Evolutionary conservation across 2,329 filamentous ascomycete species (phyloP), one percentile per base, ranked within the genome.

Genomic region (Eurotiales sp.): DNA sequence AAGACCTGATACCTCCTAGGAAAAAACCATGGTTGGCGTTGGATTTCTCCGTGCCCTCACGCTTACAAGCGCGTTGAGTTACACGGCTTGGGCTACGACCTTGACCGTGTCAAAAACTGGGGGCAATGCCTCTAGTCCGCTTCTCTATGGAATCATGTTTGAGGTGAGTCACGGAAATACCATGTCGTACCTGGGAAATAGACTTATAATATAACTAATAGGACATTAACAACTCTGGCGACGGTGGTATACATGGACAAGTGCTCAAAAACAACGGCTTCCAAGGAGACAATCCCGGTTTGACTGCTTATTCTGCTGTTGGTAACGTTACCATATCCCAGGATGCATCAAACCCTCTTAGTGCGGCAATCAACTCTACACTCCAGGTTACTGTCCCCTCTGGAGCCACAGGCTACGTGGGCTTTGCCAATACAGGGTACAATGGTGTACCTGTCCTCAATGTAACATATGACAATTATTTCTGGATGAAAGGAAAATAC

Each of bases 381-480:
- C 58, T 68, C 6, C 54, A 52, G 4, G 59, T 66, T 2, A 53
- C 57, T 7, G 58, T 66, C 8, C 52, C 55, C 0, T 12, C 53
- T 5, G 53, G 45, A 3, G 51, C 54, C 21, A 70, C 63, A 25
- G 73, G 74, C 3, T 66, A 66, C 36, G 65, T 74, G 29, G 77
- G 77, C 1, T 72, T 80, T 51, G 61, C 71, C 44, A 80, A 80
- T 52, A 66, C 72, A 22, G 77, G 74, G 1, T 77, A 73, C 62
- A 79, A 75, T 74, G 77, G 77, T 3, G 77, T 80, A 42, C 72
- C 76, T 50, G 74, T 79, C 15, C 68, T 63, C 6, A 63, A 66
- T 19, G 73, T 77, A 54, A 71, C 69, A 36, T 80, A 79, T 59
- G 73, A 70, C 15, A 73, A 72, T n/a, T 76, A 73, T 1, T 79